Evolutionary conservation across 1,284 basidiomycete genomes (phyloP).

Genomic region (Puccinia novopanici): DNA sequence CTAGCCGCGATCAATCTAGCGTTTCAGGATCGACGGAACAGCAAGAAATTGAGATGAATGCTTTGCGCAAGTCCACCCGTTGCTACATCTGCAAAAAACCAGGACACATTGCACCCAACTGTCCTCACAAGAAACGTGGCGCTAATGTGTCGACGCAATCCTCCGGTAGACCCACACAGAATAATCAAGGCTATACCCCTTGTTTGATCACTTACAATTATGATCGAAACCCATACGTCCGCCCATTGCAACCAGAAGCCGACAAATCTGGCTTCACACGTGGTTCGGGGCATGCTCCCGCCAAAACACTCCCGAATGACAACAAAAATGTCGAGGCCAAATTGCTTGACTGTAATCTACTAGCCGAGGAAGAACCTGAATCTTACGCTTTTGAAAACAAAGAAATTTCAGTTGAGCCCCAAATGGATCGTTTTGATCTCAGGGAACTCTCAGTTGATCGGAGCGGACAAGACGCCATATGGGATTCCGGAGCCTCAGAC

Average conservation of each 20-base stretch:
- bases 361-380: not conserved
- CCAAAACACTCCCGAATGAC: not conserved
- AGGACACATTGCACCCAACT: not conserved
- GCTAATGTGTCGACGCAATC: not conserved
- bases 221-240: not conserved
- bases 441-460: not conserved
- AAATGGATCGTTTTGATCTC: not conserved
- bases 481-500: slow-evolving; percentile 9
- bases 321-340: not conserved
- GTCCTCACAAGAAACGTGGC: not conserved
- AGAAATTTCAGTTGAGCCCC: not conserved
- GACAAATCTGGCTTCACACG: too few species aligned
- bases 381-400: not conserved
- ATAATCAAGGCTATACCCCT: not conserved
- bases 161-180: too few species aligned
- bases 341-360: not conserved
- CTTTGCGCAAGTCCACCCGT: not conserved
- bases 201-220: not conserved
- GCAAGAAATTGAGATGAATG: not conserved
- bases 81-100: slow-evolving; percentile 16
- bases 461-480: not conserved
- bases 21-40: too few species aligned
- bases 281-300: too few species aligned
- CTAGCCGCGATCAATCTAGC: too few species aligned
- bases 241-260: not conserved